These are phyloP conservation scores for Beauveria sp. DNA, from an alignment of 2,329 filamentous ascomycete genomes.

Conservation along the genomic window DNA sequence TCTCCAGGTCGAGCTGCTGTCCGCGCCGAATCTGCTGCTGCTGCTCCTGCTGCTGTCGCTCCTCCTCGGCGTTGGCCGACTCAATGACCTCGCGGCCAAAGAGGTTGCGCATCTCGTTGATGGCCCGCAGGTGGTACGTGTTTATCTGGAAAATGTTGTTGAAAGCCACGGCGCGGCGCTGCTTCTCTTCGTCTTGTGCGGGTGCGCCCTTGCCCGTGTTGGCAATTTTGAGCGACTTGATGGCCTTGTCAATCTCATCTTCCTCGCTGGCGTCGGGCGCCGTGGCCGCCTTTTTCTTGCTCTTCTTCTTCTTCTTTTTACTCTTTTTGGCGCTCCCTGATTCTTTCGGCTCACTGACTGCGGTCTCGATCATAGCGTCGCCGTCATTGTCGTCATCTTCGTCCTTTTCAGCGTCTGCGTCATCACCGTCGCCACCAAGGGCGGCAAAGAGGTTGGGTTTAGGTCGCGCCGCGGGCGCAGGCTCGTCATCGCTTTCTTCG, in stretches of 20 bases:
- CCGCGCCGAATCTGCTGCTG: constrained; percentile 23
- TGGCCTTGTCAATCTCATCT: constrained; percentile 50
- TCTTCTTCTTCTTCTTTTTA: constrained; percentile 31
- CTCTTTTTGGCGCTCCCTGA: constrained; percentile 20
- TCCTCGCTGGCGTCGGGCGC: constrained; percentile 21
- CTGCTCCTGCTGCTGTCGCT: constrained; percentile 28
- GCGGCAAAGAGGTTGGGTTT: constrained; percentile 43
- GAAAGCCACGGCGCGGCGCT: constrained; percentile 24
- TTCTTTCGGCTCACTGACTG: constrained; percentile 24
- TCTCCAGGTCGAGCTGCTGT: constrained; percentile 51
- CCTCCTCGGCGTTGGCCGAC: constrained; percentile 43
- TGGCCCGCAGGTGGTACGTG: constrained; percentile 69
- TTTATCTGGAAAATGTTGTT: constrained; percentile 40
- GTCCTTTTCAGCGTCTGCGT: constrained; percentile 30
- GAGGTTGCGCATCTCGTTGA: constrained; percentile 77
- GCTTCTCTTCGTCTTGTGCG: constrained; percentile 6
- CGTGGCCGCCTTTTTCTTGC: constrained; percentile 27
- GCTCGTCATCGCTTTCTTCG: constrained; percentile 25
- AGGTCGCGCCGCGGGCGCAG: constrained; percentile 29
- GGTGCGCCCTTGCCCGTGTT: constrained; percentile 9
- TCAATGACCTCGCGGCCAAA: constrained; percentile 52
- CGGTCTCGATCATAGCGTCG: constrained; percentile 15
- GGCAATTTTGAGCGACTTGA: constrained; percentile 40
- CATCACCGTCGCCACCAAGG: constrained; percentile 36
- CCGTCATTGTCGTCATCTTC: constrained; percentile 20